Evolutionary conservation across 2,329 filamentous ascomycete species (phyloP).

Genomic region (Botryosphaeria dothidea): DNA sequence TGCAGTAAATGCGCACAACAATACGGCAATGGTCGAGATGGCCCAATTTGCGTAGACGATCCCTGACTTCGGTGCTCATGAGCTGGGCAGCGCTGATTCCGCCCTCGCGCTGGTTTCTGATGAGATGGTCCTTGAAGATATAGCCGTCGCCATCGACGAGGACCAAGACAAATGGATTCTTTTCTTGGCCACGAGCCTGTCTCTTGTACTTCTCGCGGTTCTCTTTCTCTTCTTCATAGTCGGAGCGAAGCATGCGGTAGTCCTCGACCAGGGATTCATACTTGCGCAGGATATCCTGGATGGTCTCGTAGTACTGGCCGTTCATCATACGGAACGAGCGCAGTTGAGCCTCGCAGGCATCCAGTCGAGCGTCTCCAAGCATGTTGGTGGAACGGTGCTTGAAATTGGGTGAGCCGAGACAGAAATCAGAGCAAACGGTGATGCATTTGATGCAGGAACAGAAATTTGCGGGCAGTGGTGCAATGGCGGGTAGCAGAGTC

Average conservation of each 20-base stretch:
- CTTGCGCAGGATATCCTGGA: constrained; percentile 18
- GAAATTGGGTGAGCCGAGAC: background rate
- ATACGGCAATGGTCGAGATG: constrained; percentile 53
- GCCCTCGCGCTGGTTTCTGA: constrained; percentile 53
- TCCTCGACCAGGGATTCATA: constrained; percentile 17
- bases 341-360: constrained; percentile 17
- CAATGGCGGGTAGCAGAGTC: background rate
- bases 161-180: constrained; percentile 61
- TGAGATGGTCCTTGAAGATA: constrained; percentile 53
- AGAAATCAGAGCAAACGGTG: background rate
- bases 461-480: background rate
- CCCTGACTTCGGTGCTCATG: constrained; percentile 53
- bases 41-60: constrained; percentile 40
- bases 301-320: constrained; percentile 10
- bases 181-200: constrained; percentile 36
- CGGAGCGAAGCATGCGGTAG: constrained; percentile 17
- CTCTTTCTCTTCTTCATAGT: constrained; percentile 21
- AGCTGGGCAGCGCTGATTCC: constrained; percentile 57
- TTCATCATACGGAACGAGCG: constrained; percentile 9
- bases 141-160: constrained; percentile 65
- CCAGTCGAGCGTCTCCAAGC: constrained; percentile 16
- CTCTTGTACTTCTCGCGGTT: constrained; percentile 21
- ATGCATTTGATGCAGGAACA: background rate
- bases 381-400: background rate
- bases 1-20: constrained; percentile 59